phyloP scores from a whole-genome alignment of 2,329 filamentous ascomycete genomes.

The Arthrobotrys musiformis region DNA sequence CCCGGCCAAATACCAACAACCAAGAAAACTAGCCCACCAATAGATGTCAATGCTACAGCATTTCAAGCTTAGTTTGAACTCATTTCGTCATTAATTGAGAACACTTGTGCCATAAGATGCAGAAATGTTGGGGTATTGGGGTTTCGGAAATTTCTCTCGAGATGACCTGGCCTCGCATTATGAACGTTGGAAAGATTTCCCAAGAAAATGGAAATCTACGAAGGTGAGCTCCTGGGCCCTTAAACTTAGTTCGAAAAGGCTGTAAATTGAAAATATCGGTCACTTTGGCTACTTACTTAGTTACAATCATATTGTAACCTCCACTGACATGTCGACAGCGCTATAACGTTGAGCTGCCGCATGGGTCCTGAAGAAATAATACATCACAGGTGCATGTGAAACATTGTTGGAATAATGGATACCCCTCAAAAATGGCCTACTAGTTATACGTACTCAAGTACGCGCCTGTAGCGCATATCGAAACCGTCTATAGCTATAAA shows the following conservation, averaged over 20 bases:
- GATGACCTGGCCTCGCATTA: background rate
- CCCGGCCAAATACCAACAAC: constrained; percentile 7
- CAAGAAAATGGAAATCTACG: background rate
- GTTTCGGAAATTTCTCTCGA: constrained; percentile 2
- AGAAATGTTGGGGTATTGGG: background rate
- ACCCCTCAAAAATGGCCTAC: background rate
- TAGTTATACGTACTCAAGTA: too few species aligned
- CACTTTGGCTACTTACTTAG: background rate
- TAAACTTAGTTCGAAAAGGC: background rate
- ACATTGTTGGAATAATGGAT: background rate
- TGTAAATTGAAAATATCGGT: background rate
- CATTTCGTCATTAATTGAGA: background rate
- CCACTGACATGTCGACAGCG: background rate
- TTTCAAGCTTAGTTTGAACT: background rate
- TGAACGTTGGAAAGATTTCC: background rate
- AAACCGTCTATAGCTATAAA: background rate
- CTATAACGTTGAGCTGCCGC: background rate
- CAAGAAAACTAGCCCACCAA: background rate
- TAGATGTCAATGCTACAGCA: background rate
- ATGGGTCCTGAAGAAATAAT: background rate
- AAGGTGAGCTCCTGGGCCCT: background rate
- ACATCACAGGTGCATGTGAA: background rate
- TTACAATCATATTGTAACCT: background rate
- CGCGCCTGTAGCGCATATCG: background rate
- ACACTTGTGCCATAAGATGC: background rate